Percentiles rank a stretch among this genome's conserved stretches.
phyloP scores from a whole-genome alignment of 2,329 filamentous ascomycete genomes.

The Phialemonium atrogriseum region DNA sequence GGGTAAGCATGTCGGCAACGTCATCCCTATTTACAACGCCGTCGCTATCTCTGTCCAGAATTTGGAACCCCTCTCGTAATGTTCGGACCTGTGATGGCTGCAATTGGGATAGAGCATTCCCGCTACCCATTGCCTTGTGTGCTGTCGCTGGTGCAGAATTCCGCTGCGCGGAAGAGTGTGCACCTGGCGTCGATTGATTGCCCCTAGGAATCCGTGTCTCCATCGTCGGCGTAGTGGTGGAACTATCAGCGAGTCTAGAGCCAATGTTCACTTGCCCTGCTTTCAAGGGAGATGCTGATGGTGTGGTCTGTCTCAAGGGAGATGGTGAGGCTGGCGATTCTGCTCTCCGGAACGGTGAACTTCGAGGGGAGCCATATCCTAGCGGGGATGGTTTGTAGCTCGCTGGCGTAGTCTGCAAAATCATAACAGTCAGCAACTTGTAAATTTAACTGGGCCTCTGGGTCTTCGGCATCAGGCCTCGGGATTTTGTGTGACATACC shows the following conservation, averaged over 20 bases:
- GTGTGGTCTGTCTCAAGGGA: slow-evolving; percentile 55
- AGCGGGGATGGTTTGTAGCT: slow-evolving; percentile 65
- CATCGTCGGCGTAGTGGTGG: slow-evolving; percentile 30
- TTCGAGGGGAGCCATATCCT: slow-evolving; percentile 62
- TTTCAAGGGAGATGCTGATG: slow-evolving; percentile 53
- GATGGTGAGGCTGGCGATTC: slow-evolving; percentile 60
- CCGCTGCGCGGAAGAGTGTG: slow-evolving; percentile 14
- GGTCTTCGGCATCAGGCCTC: no score
- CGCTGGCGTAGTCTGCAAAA: slow-evolving; percentile 39
- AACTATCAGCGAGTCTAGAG: slow-evolving; percentile 30
- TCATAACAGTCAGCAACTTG: neutral
- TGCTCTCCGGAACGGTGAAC: slow-evolving; percentile 54
- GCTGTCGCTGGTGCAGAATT: no score
- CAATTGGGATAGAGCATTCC: slow-evolving; percentile 60
- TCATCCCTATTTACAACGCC: slow-evolving; percentile 75
- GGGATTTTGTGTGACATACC: no score
- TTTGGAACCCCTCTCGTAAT: slow-evolving; percentile 87
- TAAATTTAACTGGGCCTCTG: no score
- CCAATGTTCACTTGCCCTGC: slow-evolving; percentile 32
- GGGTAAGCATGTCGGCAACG: slow-evolving; percentile 77
- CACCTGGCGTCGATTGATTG: slow-evolving; percentile 5
- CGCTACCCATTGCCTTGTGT: slow-evolving; percentile 29
- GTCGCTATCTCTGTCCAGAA: slow-evolving; percentile 83
- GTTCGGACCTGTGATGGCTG: slow-evolving; percentile 77
- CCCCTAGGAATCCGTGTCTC: slow-evolving; percentile 30